Percentiles rank a stretch among this genome's conserved stretches.
phyloP scores from a whole-genome alignment of 768 basidiomycete genomes.

The Pholiota conissans region DNA sequence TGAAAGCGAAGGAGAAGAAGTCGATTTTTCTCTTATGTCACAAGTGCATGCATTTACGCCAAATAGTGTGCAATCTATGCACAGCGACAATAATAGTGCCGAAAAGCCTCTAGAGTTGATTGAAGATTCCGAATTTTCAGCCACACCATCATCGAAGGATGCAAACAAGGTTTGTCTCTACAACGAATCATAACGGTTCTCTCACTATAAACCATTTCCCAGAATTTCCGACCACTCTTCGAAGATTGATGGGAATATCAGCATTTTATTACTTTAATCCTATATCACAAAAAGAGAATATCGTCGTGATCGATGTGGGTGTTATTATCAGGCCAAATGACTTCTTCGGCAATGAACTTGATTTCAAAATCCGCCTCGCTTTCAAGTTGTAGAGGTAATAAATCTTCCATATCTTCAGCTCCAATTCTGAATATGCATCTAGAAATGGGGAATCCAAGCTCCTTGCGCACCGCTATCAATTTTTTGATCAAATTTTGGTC shows the following conservation, averaged over 20 bases:
- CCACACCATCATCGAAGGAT: constrained; percentile 38
- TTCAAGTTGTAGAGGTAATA: not conserved
- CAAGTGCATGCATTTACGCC: constrained; percentile 18
- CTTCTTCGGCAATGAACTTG: constrained; percentile 23
- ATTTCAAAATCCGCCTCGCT: constrained; percentile 13
- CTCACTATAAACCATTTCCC: too few relatives aligned
- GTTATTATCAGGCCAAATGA: constrained; percentile 31
- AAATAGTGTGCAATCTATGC: constrained; percentile 5
- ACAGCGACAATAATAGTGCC: constrained; percentile 13
- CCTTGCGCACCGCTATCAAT: constrained; percentile 24
- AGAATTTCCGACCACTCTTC: constrained; percentile 52
- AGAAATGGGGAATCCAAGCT: constrained; percentile 26
- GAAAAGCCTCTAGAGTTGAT: constrained; percentile 35
- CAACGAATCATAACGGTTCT: not conserved
- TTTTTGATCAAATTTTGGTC: constrained; percentile 26
- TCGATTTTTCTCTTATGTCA: constrained; percentile 36
- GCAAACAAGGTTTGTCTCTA: constrained; percentile 28
- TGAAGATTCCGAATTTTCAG: constrained; percentile 36
- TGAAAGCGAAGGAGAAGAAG: constrained; percentile 61
- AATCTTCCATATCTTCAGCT: constrained; percentile 9
- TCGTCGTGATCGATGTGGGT: constrained; percentile 31
- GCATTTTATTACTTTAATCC: too few relatives aligned
- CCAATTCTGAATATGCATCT: constrained; percentile 29
- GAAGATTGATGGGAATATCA: constrained; percentile 37
- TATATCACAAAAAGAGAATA: constrained; percentile 22